These are phyloP conservation scores for Conringia planisiliqua DNA, from an alignment of 345 rosid species.

Conservation along the genomic window DNA sequence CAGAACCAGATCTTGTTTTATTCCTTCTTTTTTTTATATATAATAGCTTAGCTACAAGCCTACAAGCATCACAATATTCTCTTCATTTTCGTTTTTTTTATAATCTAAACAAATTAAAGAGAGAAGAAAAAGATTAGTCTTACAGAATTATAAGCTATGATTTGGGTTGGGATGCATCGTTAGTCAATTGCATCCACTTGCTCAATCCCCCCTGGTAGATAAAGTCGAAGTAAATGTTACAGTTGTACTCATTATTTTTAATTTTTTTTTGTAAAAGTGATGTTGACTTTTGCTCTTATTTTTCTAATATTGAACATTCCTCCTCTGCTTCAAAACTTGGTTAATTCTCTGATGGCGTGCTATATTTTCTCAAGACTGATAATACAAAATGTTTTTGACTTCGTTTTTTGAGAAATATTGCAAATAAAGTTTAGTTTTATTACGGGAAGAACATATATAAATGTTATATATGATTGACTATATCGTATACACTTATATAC, in stretches of 20 bases:
- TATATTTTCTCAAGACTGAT: background rate
- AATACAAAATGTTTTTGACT: background rate
- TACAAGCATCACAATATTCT: constrained; percentile 23
- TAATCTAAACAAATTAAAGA: constrained; percentile 14
- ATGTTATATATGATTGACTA: background rate
- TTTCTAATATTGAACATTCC: constrained; percentile 28
- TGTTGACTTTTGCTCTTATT: constrained; percentile 28
- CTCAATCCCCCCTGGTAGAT: constrained; percentile 1
- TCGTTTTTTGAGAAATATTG: background rate
- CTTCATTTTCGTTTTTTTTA: constrained; percentile 9
- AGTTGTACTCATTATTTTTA: constrained; percentile 19
- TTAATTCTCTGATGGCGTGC: constrained; percentile 5
- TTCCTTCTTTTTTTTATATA: background rate
- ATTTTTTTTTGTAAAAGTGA: background rate
- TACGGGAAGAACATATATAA: background rate
- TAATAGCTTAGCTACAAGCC: constrained; percentile 8
- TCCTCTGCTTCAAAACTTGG: constrained; percentile 3
- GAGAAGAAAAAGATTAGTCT: background rate
- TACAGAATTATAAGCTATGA: constrained; percentile 2
- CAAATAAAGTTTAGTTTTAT: background rate
- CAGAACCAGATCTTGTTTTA: constrained; percentile 35
- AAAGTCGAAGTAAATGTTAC: constrained; percentile 32
- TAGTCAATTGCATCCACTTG: constrained; percentile 30
- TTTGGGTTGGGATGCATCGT: background rate
- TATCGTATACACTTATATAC: background rate